Evolutionary conservation across 1,139 yeast species (phyloP).

Genomic region (Sugiyamaella xylanicola): DNA sequence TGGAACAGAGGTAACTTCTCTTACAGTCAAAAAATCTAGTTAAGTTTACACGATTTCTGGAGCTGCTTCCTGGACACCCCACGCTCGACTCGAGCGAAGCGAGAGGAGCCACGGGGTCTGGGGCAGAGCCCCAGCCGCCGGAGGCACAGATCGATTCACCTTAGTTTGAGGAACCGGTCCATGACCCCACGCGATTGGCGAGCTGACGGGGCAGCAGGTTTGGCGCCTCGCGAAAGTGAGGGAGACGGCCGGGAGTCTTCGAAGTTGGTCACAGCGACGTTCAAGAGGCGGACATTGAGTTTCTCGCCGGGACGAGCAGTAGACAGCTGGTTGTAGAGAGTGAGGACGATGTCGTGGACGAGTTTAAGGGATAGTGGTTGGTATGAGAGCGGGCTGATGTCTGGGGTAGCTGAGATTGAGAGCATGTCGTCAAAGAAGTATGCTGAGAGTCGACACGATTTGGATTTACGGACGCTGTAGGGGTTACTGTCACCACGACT

Average conservation of each 20-base stretch:
- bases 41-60: too few species aligned
- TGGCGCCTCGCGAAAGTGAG: not conserved
- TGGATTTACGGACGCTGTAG: conserved; percentile 16
- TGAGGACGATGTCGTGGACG: not conserved
- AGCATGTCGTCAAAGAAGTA: conserved; percentile 11
- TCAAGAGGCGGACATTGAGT: conserved; percentile 17
- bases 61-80: too few species aligned
- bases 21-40: too few species aligned
- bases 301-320: conserved; percentile 6
- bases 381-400: not conserved
- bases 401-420: not conserved
- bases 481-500: conserved; percentile 9
- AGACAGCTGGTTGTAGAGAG: conserved; percentile 7
- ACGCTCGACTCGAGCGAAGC: too few species aligned
- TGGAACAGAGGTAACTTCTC: not conserved
- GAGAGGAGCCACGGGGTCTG: not conserved
- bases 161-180: conserved; percentile 13
- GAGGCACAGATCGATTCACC: not conserved
- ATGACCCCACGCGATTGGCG: conserved; percentile 15
- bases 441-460: conserved; percentile 10
- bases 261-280: conserved; percentile 21
- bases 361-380: not conserved
- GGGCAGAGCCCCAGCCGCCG: not conserved
- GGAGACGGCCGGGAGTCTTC: conserved; percentile 3
- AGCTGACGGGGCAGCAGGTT: not conserved